A percentile compares a stretch with the other conserved stretches of the same genome.
Conservation (phyloP, 2,329 filamentous ascomycete species). For the Chaetomiaceae sp. region DNA sequence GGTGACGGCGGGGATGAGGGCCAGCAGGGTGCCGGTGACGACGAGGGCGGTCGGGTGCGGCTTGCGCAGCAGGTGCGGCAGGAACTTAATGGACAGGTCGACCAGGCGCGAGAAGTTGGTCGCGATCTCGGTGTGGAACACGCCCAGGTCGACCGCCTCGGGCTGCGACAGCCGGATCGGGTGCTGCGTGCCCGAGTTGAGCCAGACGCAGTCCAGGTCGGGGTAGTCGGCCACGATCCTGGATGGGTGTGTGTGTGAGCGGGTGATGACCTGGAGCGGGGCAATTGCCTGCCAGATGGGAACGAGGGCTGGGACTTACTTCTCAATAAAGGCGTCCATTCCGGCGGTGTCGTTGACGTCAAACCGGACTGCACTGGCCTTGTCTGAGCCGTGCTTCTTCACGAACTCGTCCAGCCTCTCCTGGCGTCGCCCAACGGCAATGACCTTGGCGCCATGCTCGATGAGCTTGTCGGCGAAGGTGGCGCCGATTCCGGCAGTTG, state of each 20-base stretch:
- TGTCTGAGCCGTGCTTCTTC: conserved; percentile 38
- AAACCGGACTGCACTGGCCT: conserved; percentile 36
- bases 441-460: conserved; percentile 43
- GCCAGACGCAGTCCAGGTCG: conserved; percentile 48
- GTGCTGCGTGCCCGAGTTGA: conserved; percentile 52
- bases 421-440: conserved; percentile 49
- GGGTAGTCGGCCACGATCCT: conserved; percentile 37
- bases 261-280: not conserved
- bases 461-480: conserved; percentile 40
- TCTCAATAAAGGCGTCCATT: conserved; percentile 37
- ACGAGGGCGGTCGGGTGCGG: conserved; percentile 29
- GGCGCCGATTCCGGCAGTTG: conserved; percentile 48
- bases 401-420: conserved; percentile 47
- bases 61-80: conserved; percentile 25
- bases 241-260: not conserved
- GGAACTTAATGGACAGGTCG: conserved; percentile 17
- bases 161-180: conserved; percentile 42
- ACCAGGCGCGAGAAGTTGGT: conserved; percentile 23
- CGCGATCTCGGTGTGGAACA: conserved; percentile 27
- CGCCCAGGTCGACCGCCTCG: conserved; percentile 28
- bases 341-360: conserved; percentile 41
- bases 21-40: conserved; percentile 28
- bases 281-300: too few relatives aligned
- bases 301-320: conserved; percentile 25
- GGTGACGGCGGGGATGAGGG: conserved; percentile 36